phyloP scores from a whole-genome alignment of 352 stramenopile species.

The Pythium insidiosum region DNA sequence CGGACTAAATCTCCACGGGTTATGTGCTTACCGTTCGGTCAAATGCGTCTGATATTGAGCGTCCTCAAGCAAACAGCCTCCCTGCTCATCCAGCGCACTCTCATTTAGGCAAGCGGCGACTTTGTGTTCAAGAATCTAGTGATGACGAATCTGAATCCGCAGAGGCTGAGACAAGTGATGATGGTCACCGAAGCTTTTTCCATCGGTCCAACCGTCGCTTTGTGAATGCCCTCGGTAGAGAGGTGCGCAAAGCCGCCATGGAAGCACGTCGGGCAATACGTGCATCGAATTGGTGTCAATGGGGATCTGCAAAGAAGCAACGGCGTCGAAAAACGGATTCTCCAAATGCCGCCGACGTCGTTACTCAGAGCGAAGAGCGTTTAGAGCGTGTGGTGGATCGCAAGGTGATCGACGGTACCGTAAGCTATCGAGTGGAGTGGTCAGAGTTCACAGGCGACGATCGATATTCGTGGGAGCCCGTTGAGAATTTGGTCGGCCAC shows the following conservation, averaged over 20 bases:
- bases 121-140: no score
- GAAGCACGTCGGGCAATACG: background rate
- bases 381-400: slow-evolving; percentile 1
- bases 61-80: no score
- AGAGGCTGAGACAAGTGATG: no score
- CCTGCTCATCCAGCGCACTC: no score
- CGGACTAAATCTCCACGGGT: no score
- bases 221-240: background rate
- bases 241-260: background rate
- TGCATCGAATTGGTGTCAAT: background rate
- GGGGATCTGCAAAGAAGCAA: background rate
- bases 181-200: background rate
- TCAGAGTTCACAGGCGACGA: slow-evolving; percentile 1
- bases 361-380: background rate
- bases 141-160: no score
- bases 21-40: no score
- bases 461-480: background rate
- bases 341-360: background rate
- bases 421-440: slow-evolving; percentile 2
- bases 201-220: no score
- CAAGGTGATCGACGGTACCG: background rate
- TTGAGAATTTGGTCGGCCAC: background rate
- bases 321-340: background rate
- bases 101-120: no score
- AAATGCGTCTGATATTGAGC: no score